Evolutionary conservation across 129 eudicot genomes (phyloP).

Genomic region (Lonicera japonica): DNA sequence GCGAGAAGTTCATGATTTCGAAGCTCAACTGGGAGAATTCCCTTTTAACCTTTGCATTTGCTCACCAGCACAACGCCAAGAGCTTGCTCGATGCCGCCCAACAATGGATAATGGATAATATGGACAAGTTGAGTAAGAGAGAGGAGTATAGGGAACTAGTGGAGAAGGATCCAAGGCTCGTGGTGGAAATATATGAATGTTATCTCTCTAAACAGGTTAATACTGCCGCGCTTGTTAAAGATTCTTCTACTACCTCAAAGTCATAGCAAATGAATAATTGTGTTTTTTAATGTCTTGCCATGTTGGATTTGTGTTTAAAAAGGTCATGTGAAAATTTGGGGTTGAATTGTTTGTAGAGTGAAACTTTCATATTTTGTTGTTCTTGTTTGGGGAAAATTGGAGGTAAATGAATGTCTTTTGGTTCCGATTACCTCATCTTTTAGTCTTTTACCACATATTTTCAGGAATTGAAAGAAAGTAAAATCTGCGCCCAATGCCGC

Average conservation of each 20-base stretch:
- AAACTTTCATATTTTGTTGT: neutral
- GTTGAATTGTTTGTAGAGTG: neutral
- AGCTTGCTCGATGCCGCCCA: constrained; percentile 68
- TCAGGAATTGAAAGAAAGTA: too few relatives aligned
- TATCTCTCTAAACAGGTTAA: constrained; percentile 77
- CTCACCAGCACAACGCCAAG: constrained; percentile 82
- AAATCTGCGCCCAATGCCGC: too few relatives aligned
- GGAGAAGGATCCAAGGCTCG: constrained; percentile 82
- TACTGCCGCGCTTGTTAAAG: constrained; percentile 55
- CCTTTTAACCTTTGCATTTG: constrained; percentile 63
- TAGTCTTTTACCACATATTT: too few relatives aligned
- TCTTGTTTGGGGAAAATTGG: neutral
- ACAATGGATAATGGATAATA: constrained; percentile 70
- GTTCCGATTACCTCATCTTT: too few relatives aligned
- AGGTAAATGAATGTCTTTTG: neutral
- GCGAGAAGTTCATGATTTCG: constrained; percentile 82
- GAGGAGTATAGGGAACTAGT: constrained; percentile 78
- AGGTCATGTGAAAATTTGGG: neutral
- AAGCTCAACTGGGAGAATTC: constrained; percentile 80
- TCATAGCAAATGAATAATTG: constrained; percentile 1
- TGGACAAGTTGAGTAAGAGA: constrained; percentile 66
- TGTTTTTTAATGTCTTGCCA: neutral
- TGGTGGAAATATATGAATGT: constrained; percentile 80
- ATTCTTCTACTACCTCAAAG: constrained; percentile 15
- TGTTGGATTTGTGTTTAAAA: neutral